Percentiles rank a stretch among this genome's conserved stretches.
Conservation (phyloP, 805 yeast genomes). For the Candida maesae region DNA sequence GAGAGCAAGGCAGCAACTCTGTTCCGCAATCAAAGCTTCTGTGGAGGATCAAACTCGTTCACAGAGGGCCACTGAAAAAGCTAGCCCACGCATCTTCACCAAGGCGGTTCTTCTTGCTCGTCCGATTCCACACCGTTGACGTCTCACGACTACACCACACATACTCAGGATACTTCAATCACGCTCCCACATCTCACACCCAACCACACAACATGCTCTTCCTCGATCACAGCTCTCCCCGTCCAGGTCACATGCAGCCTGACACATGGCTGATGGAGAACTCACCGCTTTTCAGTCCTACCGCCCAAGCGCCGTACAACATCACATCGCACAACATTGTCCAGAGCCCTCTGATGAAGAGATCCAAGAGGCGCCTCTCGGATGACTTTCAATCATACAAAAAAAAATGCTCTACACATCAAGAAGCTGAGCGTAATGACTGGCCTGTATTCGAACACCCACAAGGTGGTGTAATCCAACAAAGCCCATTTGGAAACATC, state of each 20-base stretch:
- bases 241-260: constrained; percentile 11
- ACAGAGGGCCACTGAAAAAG: too few relatives aligned
- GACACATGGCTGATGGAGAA: constrained; percentile 20
- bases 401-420: constrained; percentile 21
- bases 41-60: too few relatives aligned
- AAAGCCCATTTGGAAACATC: constrained; percentile 26
- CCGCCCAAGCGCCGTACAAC: constrained; percentile 8
- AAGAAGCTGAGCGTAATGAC: constrained; percentile 5
- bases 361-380: constrained; percentile 35
- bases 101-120: too few relatives aligned
- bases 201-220: constrained; percentile 11
- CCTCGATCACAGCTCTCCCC: constrained; percentile 19
- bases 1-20: not conserved
- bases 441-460: constrained; percentile 27
- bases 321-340: constrained; percentile 2
- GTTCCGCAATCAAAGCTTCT: too few relatives aligned
- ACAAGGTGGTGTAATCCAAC: constrained; percentile 23
- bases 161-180: not conserved
- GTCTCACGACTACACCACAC: not conserved
- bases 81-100: too few relatives aligned
- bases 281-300: constrained; percentile 16
- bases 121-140: not conserved
- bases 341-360: constrained; percentile 10
- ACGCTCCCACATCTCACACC: not conserved
- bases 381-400: constrained; percentile 31